Conservation (phyloP, 345 rosid genomes). For the Limnanthes douglasii region DNA sequence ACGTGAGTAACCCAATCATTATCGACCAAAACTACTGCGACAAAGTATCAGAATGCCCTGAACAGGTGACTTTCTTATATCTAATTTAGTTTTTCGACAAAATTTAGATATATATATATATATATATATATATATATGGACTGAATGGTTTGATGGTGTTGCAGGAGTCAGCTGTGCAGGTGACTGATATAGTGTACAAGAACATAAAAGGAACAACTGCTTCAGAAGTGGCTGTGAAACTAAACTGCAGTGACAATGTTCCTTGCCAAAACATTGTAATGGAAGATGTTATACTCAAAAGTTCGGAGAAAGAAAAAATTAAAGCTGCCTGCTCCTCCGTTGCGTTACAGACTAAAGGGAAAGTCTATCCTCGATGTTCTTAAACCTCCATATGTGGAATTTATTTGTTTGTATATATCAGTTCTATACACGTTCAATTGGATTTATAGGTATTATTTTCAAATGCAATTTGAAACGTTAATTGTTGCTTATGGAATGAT, state of each 20-base stretch:
- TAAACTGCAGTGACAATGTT: slow-evolving; percentile 27
- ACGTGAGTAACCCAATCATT: slow-evolving; percentile 73
- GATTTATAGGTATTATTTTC: too few relatives aligned
- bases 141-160: too few relatives aligned
- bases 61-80: slow-evolving; percentile 63
- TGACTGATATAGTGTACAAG: slow-evolving; percentile 32
- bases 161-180: slow-evolving; percentile 39
- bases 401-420: too few relatives aligned
- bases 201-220: slow-evolving; percentile 46
- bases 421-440: too few relatives aligned
- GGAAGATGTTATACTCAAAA: slow-evolving; percentile 17
- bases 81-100: too few relatives aligned
- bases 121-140: too few relatives aligned
- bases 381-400: too few relatives aligned
- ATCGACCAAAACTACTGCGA: slow-evolving; percentile 83
- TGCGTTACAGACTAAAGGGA: slow-evolving; percentile 4
- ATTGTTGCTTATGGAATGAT: too few relatives aligned
- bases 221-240: slow-evolving; percentile 27
- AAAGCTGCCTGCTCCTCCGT: slow-evolving; percentile 34
- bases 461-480: too few relatives aligned
- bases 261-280: slow-evolving; percentile 30
- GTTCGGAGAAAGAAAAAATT: slow-evolving; percentile 1
- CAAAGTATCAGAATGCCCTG: slow-evolving; percentile 23
- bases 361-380: slow-evolving; percentile 25
- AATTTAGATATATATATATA: too few relatives aligned